phyloP scores from a whole-genome alignment of 2,329 filamentous ascomycete species.

The Zymoseptoria crescenta region DNA sequence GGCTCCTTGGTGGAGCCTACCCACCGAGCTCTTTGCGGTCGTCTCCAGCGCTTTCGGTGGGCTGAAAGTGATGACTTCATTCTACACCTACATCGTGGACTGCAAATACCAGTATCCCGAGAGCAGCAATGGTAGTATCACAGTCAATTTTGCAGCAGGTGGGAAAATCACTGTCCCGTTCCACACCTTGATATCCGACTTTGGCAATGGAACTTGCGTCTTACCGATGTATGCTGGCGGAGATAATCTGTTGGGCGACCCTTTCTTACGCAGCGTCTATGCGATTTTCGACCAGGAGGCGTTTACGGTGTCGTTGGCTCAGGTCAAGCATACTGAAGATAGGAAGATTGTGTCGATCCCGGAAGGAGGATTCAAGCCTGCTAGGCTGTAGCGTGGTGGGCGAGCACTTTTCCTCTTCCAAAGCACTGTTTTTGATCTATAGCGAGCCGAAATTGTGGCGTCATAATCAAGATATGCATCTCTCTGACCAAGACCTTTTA shows the following conservation, averaged over 20 bases:
- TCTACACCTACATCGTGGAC: background rate
- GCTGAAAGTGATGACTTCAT: background rate
- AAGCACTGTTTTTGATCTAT: too few relatives aligned
- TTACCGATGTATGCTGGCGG: background rate
- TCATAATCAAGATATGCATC: too few relatives aligned
- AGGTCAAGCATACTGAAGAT: background rate
- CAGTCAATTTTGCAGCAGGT: background rate
- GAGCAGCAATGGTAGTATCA: background rate
- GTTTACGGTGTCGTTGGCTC: background rate
- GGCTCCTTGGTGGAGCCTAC: background rate
- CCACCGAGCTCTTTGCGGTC: background rate
- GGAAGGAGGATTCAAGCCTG: background rate
- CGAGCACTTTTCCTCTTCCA: background rate
- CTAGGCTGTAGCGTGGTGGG: background rate
- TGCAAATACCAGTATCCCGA: background rate
- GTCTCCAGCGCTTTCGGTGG: background rate
- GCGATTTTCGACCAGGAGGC: slow-evolving; percentile 52
- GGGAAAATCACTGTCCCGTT: background rate
- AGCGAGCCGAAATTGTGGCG: too few relatives aligned
- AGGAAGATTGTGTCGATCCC: background rate
- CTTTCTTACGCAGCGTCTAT: slow-evolving; percentile 58
- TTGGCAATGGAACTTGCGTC: background rate
- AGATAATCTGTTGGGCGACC: slow-evolving; percentile 53
- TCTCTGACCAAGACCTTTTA: too few relatives aligned
- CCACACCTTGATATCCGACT: background rate